Percentiles rank a stretch among this genome's conserved stretches.
Evolutionary conservation across 31 red algal species (phyloP).

Genomic region (Odonthalia washingtoniensis): DNA sequence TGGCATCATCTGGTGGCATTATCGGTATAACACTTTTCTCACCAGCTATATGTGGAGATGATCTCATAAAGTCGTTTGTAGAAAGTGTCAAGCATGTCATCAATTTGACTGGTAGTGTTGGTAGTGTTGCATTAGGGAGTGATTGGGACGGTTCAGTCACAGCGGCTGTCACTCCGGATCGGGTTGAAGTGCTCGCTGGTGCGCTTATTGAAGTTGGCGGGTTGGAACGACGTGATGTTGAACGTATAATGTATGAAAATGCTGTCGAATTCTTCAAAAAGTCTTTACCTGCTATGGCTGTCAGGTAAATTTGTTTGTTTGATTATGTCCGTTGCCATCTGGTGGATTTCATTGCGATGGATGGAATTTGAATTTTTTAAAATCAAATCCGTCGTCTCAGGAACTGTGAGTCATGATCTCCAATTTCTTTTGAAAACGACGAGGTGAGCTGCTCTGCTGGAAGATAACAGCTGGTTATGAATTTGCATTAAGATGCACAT

Average conservation of each 20-base stretch:
- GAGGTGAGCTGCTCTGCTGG: no score
- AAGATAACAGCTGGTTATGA: no score
- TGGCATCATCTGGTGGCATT: slow-evolving; percentile 25
- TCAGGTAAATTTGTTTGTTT: not conserved
- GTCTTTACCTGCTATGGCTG: not conserved
- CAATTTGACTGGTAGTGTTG: slow-evolving; percentile 13
- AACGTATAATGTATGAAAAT: not conserved
- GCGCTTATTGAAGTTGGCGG: not conserved
- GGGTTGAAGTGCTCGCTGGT: not conserved
- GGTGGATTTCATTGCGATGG: not conserved
- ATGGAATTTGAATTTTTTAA: no score
- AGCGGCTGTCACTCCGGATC: slow-evolving; percentile 9
- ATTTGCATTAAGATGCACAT: no score
- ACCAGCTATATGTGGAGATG: slow-evolving; percentile 44
- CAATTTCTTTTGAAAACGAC: no score
- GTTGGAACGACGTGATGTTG: not conserved
- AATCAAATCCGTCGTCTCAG: no score
- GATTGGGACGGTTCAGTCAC: slow-evolving; percentile 51
- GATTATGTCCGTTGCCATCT: not conserved
- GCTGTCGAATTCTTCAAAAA: not conserved
- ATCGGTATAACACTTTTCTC: slow-evolving; percentile 44
- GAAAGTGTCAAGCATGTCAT: slow-evolving; percentile 21
- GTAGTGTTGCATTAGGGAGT: slow-evolving; percentile 40
- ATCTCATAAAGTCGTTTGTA: slow-evolving; percentile 41
- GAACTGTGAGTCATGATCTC: no score